Evolutionary conservation across 495 filamentous ascomycete species (phyloP), one percentile per base, ranked within the genome.

Genomic region (Chaetomium tenue): DNA sequence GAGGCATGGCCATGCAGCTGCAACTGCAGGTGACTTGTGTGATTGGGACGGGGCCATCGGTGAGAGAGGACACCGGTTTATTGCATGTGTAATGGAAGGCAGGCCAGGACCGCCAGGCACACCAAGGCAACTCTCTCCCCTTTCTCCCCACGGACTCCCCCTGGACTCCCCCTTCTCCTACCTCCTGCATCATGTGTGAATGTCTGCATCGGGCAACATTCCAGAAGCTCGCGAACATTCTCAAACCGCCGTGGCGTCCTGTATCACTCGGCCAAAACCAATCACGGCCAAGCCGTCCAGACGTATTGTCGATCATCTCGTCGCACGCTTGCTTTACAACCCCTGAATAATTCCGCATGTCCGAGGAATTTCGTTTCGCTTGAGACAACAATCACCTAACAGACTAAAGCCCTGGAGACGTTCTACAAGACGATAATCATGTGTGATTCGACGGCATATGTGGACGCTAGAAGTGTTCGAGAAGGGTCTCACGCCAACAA

Each of bases 21-120:
- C 44, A 58, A 58, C 56, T 58, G 56, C 39, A 23, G 56, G 56
- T 58, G 56, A 40, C 39, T 58, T 58, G 39, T 58, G 56, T 58
- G 56, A 58, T 47, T 26, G 39, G 15, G 16, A 30, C 5, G 23
- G 16, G 50, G 25, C 15, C 50, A 52, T 11, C 23, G 50, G 50
- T 28, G 50, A 52, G 23, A 18, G 28, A 13, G 54, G 7, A 28
- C 37, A 22, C 7, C 26, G 5, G 23, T 42, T 46, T 30, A 30
- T 30, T 30, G 28, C 28, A 9, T 11, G 13, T 55, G 52, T 30
- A 30, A 30, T 30, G 28, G n/a, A n/a, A n/a, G n/a, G n/a, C n/a
- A n/a, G n/a, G n/a, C n/a, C n/a, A n/a, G n/a, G n/a, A 30, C 28
- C 28, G 28, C 28, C 28, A 37, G 33, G 33, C 33, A 37, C 5